Conservation (phyloP, 768 basidiomycete species). For the Hortiboletus flavorubellus region DNA sequence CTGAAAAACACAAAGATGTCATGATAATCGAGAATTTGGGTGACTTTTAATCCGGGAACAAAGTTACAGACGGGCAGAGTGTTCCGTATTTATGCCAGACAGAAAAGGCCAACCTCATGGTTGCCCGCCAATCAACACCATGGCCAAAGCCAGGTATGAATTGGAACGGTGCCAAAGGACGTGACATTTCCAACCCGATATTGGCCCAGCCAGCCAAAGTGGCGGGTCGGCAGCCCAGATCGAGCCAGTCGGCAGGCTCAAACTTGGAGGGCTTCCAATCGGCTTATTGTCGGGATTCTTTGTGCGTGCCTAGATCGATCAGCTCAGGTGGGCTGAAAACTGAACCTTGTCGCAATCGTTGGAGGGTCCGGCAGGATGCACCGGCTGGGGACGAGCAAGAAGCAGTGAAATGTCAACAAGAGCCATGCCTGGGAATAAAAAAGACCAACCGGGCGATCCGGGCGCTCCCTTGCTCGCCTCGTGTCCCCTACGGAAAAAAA, state of each 20-base stretch:
- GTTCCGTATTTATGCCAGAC: background rate
- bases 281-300: background rate
- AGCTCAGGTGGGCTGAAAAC: background rate
- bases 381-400: background rate
- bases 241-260: background rate
- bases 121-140: background rate
- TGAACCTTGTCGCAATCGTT: background rate
- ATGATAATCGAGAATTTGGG: background rate
- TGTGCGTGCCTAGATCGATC: background rate
- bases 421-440: constrained; percentile 3
- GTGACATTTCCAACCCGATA: background rate
- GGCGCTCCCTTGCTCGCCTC: background rate
- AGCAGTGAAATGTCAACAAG: too few relatives aligned
- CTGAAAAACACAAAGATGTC: too few relatives aligned
- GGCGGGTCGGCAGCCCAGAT: background rate
- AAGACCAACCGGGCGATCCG: background rate
- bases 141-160: background rate
- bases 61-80: too few relatives aligned
- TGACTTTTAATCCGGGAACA: background rate
- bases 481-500: background rate
- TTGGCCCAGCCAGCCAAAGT: background rate
- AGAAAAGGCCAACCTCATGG: background rate
- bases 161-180: background rate
- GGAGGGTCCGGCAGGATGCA: background rate
- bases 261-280: background rate